Evolutionary conservation across 352 stramenopile genomes (phyloP).

Genomic region (Phytophthora nicotianae): DNA sequence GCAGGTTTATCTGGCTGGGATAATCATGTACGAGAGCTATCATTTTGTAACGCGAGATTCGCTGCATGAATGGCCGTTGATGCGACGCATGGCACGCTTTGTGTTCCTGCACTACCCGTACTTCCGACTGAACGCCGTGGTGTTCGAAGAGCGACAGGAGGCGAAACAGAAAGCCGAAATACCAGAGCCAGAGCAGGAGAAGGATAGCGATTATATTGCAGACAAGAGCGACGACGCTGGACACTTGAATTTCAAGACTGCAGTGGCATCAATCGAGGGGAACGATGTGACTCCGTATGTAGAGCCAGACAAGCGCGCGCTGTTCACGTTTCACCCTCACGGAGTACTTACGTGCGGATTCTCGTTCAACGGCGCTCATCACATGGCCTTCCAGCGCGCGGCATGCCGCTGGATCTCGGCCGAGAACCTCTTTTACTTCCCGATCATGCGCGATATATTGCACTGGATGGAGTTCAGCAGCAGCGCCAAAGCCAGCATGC

Average conservation of each 20-base stretch:
- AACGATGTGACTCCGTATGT: slow-evolving; percentile 26
- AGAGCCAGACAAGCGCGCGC: slow-evolving; percentile 19
- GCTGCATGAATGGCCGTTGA: slow-evolving; percentile 48
- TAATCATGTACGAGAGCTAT: slow-evolving; percentile 54
- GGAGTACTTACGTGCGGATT: slow-evolving; percentile 65
- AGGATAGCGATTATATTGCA: slow-evolving; percentile 1
- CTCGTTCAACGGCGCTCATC: slow-evolving; percentile 58
- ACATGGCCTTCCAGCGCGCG: slow-evolving; percentile 50
- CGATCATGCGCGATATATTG: slow-evolving; percentile 66
- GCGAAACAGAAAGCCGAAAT: slow-evolving; percentile 3
- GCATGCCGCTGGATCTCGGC: slow-evolving; percentile 68
- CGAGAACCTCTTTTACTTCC: slow-evolving; percentile 75
- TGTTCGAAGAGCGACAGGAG: slow-evolving; percentile 50
- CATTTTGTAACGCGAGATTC: slow-evolving; percentile 32
- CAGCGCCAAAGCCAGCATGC: slow-evolving; percentile 57
- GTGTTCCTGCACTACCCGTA: slow-evolving; percentile 61
- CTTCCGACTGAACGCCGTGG: slow-evolving; percentile 46
- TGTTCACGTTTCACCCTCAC: slow-evolving; percentile 71
- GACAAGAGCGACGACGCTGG: neutral
- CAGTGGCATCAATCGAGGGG: slow-evolving; percentile 13
- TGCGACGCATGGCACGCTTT: slow-evolving; percentile 45
- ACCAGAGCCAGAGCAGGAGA: slow-evolving; percentile 16
- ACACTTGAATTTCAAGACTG: slow-evolving; percentile 12
- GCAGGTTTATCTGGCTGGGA: slow-evolving; percentile 37
- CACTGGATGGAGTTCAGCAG: slow-evolving; percentile 72